Percentiles rank a stretch among this genome's conserved stretches.
Conservation (phyloP, 371 early-diverging fungal genomes). For the Mucor plumbeus region DNA sequence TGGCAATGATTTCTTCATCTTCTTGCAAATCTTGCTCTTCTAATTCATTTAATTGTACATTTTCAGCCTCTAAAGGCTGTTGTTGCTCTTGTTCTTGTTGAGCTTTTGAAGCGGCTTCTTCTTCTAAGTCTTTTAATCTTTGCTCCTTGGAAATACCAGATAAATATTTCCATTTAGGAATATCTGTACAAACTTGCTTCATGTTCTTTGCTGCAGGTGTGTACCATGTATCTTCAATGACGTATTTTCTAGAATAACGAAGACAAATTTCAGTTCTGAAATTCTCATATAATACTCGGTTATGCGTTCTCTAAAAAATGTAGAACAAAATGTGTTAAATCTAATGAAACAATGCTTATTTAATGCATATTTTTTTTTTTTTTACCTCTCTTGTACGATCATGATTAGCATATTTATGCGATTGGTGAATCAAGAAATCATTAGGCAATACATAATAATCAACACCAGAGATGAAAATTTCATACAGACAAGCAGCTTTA, state of each 20-base stretch:
- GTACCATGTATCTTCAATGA: slow-evolving; percentile 56
- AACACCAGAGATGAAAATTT: slow-evolving; percentile 61
- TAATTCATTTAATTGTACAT: background rate
- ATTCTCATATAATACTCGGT: slow-evolving; percentile 64
- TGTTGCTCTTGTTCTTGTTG: slow-evolving; percentile 10
- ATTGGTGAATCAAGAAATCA: slow-evolving; percentile 65
- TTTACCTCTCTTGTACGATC: slow-evolving; percentile 60
- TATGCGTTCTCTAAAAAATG: slow-evolving; percentile 57
- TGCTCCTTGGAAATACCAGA: slow-evolving; percentile 34
- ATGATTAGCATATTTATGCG: slow-evolving; percentile 59
- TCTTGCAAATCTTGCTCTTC: slow-evolving; percentile 3
- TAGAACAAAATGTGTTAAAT: background rate
- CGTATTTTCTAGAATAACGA: slow-evolving; percentile 65
- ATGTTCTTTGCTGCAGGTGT: slow-evolving; percentile 57
- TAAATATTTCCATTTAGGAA: slow-evolving; percentile 38
- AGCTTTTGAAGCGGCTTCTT: slow-evolving; percentile 5
- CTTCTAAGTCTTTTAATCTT: slow-evolving; percentile 22
- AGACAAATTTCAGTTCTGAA: slow-evolving; percentile 71
- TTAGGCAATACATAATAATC: slow-evolving; percentile 61
- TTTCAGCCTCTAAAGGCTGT: background rate
- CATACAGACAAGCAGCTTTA: slow-evolving; percentile 67
- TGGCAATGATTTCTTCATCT: slow-evolving; percentile 4
- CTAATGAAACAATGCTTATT: background rate
- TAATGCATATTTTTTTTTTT: background rate
- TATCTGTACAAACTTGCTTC: slow-evolving; percentile 49